Evolutionary conservation across 768 basidiomycete genomes (phyloP), one percentile per base, ranked within the genome.

Genomic region (Pulveroboletus frians): DNA sequence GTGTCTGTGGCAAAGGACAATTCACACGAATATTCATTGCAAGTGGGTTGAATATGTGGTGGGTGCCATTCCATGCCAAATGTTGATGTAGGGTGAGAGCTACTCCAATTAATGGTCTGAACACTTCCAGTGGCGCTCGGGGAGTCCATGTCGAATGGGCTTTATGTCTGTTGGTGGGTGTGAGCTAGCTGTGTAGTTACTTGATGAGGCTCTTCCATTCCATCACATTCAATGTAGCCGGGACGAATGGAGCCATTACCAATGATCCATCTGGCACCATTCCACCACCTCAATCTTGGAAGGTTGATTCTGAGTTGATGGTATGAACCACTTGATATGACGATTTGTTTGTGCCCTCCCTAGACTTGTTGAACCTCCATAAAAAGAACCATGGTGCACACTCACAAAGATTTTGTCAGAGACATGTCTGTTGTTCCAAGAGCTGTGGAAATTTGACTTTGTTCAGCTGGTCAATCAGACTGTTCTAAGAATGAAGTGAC

Each of bases 361-460:
- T 58, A 15, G 3, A 17, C 3, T 41, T 32, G 18, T 14, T 59
- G 34, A 55, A 29, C 11, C 36, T 31, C 27, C 5, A 14, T 9
- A 4, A 40, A 11, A 18, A 39, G 11, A 47, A 40, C 34, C n/a
- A 36, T 23, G 9, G 3, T 14, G 11, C 1, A 15, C 27, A 41
- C 57, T 42, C 29, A 58, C 56, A 26, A 30, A 8, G 34, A 11
- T 14, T 37, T 26, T 23, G 31, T 15, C 15, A 39, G 15, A 13
- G 30, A 31, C 8, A 27, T 9, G 5, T 3, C 14, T 3, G 21
- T 29, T 38, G 21, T 23, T 10, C 42, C 34, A 1, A n/a, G 13
- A 14, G 29, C 44, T 8, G 21, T 17, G n/a, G 43, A 26, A 9
- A 35, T 31, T 9, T 56, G 41, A n/a, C 11, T 5, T 3, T 29